A percentile compares a stretch with the other conserved stretches of the same genome.
Conservation (phyloP, 495 filamentous ascomycete species). For the Aspergillus taichungensis region DNA sequence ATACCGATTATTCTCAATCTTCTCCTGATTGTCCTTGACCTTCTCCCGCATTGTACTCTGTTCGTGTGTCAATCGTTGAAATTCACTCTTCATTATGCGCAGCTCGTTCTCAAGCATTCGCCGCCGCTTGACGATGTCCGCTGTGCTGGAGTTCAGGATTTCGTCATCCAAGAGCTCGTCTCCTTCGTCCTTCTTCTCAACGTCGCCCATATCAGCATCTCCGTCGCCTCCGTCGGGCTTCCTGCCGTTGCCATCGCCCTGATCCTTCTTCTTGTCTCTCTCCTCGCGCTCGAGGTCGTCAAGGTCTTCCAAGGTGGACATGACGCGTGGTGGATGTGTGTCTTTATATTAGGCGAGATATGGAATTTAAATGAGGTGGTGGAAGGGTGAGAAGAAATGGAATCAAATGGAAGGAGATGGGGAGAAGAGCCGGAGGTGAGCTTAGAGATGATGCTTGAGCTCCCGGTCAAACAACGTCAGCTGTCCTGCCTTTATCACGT, state of each 20-base stretch:
- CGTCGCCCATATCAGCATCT: slow-evolving; percentile 87
- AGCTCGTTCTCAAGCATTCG: slow-evolving; percentile 93
- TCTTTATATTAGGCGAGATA: neutral
- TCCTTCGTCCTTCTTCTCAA: slow-evolving; percentile 59
- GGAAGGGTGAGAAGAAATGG: slow-evolving; percentile 1
- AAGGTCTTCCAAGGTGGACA: slow-evolving; percentile 84
- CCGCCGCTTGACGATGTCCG: slow-evolving; percentile 80
- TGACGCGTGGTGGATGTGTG: slow-evolving; percentile 22
- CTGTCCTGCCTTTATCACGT: slow-evolving; percentile 28
- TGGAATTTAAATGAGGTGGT: neutral
- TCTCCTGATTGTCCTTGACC: slow-evolving; percentile 97
- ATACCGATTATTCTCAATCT: slow-evolving; percentile 98
- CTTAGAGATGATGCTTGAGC: slow-evolving; percentile 27
- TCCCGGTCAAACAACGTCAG: slow-evolving; percentile 38
- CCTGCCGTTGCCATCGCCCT: slow-evolving; percentile 46
- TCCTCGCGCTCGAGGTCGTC: slow-evolving; percentile 69
- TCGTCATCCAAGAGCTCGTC: slow-evolving; percentile 84
- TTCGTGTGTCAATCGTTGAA: slow-evolving; percentile 87
- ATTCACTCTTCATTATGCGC: slow-evolving; percentile 97
- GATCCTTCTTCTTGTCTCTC: slow-evolving; percentile 64
- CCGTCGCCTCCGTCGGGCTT: slow-evolving; percentile 46
- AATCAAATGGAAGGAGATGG: slow-evolving; percentile 9
- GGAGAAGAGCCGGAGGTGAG: slow-evolving; percentile 18
- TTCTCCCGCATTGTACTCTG: slow-evolving; percentile 92
- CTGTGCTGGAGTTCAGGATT: slow-evolving; percentile 80